Conservation (phyloP, 2,329 filamentous ascomycete species). For the Trichoderma hamatum region DNA sequence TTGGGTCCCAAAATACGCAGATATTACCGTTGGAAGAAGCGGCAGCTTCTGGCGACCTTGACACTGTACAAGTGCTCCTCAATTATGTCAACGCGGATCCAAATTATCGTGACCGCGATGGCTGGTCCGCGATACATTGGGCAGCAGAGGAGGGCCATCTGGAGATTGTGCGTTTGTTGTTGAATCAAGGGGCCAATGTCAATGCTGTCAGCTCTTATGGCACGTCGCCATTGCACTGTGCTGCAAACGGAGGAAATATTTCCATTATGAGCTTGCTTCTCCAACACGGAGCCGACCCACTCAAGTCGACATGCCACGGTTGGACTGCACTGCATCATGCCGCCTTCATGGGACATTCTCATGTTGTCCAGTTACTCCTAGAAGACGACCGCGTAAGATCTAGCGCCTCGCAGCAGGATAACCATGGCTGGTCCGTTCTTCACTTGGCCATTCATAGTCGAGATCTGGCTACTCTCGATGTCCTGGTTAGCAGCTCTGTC, state of each 20-base stretch:
- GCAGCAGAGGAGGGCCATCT: neutral
- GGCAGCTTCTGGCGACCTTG: neutral
- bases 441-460: constrained; percentile 7
- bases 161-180: neutral
- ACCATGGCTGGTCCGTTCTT: constrained; percentile 18
- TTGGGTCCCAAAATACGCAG: neutral
- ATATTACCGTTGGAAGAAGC: neutral
- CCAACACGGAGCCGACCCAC: neutral
- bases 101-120: constrained; percentile 4
- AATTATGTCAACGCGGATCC: neutral
- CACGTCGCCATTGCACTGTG: constrained; percentile 11
- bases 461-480: neutral
- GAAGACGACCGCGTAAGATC: neutral
- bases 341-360: neutral
- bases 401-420: constrained; percentile 3
- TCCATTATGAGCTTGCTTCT: neutral
- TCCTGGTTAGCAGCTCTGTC: neutral
- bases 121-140: neutral
- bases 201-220: constrained; percentile 9
- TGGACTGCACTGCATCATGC: constrained; percentile 16
- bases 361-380: neutral
- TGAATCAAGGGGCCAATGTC: neutral
- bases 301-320: constrained; percentile 16
- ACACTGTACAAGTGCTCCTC: neutral
- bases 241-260: neutral